These are phyloP conservation scores for Ettlia oleoabundans DNA, from an alignment of 139 green algal species.

Conservation along the genomic window DNA sequence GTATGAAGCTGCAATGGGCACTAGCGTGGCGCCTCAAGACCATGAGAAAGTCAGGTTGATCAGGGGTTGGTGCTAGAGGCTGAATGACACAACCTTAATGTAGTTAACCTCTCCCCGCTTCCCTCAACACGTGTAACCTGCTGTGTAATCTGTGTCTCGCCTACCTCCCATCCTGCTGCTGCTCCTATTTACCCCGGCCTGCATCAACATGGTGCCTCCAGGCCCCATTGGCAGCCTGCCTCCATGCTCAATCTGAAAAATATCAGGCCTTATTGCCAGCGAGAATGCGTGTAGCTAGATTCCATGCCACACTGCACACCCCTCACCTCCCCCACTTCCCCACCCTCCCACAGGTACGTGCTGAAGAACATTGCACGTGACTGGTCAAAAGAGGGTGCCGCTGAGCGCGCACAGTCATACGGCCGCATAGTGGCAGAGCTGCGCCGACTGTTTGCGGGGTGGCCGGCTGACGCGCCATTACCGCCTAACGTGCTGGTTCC, in stretches of 20 bases:
- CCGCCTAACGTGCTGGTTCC: slow-evolving; percentile 75
- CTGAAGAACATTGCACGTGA: slow-evolving; percentile 92
- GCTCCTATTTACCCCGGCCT: no score
- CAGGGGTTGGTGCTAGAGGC: not conserved
- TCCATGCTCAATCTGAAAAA: not conserved
- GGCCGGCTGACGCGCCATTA: slow-evolving; percentile 13
- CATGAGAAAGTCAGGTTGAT: slow-evolving; percentile 50
- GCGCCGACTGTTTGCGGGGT: slow-evolving; percentile 44
- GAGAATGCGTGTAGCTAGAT: no score
- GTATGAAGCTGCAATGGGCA: not conserved
- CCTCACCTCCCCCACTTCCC: not conserved
- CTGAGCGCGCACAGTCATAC: slow-evolving; percentile 83
- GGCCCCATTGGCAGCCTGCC: not conserved
- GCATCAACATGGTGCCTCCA: not conserved
- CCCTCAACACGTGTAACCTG: no score
- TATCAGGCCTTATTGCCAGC: not conserved
- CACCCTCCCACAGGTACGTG: slow-evolving; percentile 76
- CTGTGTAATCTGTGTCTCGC: no score
- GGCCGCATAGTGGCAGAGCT: slow-evolving; percentile 59
- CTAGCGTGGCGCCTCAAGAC: slow-evolving; percentile 33
- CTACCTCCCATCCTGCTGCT: no score
- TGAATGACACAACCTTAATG: not conserved
- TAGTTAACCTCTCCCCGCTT: not conserved
- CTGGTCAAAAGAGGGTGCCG: slow-evolving; percentile 81
- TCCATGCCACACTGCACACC: not conserved